phyloP scores from a whole-genome alignment of 352 stramenopile species.

The Phytopythium chamaehyphon region DNA sequence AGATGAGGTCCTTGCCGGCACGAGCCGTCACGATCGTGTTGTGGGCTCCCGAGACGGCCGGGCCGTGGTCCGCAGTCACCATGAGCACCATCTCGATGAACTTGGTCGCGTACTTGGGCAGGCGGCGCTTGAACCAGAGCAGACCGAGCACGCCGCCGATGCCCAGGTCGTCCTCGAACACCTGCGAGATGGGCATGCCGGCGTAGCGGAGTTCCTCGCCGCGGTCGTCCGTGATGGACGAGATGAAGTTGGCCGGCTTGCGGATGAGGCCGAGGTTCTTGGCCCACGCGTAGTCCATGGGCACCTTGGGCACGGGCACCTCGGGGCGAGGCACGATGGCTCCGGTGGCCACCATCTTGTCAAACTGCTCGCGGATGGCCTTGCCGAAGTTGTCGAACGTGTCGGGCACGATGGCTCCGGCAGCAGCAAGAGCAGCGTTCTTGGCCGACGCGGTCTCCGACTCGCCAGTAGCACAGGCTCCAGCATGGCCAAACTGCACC shows the following conservation, averaged over 20 bases:
- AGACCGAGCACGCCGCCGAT: slow-evolving; percentile 93
- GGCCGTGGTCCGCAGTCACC: slow-evolving; percentile 96
- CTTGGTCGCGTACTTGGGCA: slow-evolving; percentile 89
- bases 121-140: slow-evolving; percentile 94
- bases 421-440: slow-evolving; percentile 88
- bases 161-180: slow-evolving; percentile 93
- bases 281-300: slow-evolving; percentile 97
- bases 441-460: slow-evolving; percentile 94
- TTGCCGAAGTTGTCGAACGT: slow-evolving; percentile 96
- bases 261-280: slow-evolving; percentile 95
- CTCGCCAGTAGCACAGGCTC: slow-evolving; percentile 90
- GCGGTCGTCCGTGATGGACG: slow-evolving; percentile 96
- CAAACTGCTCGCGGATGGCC: slow-evolving; percentile 89
- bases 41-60: slow-evolving; percentile 94
- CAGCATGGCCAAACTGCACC: slow-evolving; percentile 96
- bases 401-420: slow-evolving; percentile 90
- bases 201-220: slow-evolving; percentile 95
- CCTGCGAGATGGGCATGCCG: slow-evolving; percentile 94
- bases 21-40: slow-evolving; percentile 95
- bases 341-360: slow-evolving; percentile 73
- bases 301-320: slow-evolving; percentile 91
- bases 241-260: slow-evolving; percentile 97
- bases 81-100: slow-evolving; percentile 99
- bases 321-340: slow-evolving; percentile 85
- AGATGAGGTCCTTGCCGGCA: slow-evolving; percentile 97